These are phyloP conservation scores for Vitis labrusca DNA, from an alignment of 164 flowering plant genomes.

Conservation along the genomic window DNA sequence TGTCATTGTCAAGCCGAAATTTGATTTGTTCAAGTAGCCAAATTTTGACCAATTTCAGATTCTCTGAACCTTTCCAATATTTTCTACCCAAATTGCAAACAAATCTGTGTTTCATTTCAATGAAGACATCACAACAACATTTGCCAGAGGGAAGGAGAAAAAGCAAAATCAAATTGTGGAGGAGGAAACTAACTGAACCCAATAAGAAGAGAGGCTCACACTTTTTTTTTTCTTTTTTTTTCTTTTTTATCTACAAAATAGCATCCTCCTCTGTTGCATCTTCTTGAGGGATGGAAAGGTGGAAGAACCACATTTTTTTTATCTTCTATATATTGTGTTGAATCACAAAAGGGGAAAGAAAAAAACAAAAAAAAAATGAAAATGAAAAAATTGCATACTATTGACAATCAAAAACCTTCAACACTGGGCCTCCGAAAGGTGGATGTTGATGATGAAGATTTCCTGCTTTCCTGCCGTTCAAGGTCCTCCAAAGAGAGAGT, in stretches of 20 bases:
- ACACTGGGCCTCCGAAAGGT: constrained; percentile 53
- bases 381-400: constrained; percentile 29
- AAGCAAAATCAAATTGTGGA: background rate
- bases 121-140: too few species aligned
- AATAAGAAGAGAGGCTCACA: constrained; percentile 9
- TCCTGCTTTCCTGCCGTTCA: constrained; percentile 54
- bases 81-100: too few species aligned
- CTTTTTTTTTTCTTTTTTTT: background rate
- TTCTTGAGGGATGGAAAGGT: constrained; percentile 30
- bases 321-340: constrained; percentile 39
- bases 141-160: too few species aligned
- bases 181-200: constrained; percentile 24
- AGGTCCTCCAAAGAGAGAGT: constrained; percentile 50
- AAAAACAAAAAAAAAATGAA: constrained; percentile 9
- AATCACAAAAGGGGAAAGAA: constrained; percentile 12
- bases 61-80: too few species aligned
- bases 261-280: constrained; percentile 25
- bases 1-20: too few species aligned
- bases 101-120: too few species aligned
- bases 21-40: too few species aligned
- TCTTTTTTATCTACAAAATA: constrained; percentile 44
- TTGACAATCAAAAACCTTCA: constrained; percentile 77
- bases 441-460: constrained; percentile 45
- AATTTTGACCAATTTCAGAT: too few species aligned
- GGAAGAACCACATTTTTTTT: constrained; percentile 30